Evolutionary conservation across 1,139 yeast species (phyloP), one percentile per base, ranked within the genome.

Genomic region (Sugiyamaella xylanicola): DNA sequence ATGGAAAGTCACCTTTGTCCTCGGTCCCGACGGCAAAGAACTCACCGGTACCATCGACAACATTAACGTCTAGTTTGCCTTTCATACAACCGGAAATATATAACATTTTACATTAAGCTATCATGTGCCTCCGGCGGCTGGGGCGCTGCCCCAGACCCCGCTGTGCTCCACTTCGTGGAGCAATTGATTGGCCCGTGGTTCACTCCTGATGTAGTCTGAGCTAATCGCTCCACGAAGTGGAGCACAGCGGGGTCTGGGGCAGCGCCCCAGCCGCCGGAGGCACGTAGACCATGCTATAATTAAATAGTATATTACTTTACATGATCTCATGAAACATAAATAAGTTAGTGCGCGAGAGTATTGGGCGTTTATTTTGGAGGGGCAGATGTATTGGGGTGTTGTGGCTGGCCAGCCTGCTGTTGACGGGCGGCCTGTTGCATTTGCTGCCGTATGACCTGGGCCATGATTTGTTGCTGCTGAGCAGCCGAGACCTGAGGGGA

Each of bases 1-100:
- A 69, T 92, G 95, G 95, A 89, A 87, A 69, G 80, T 83, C 29
- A 81, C 82, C 58, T 91, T 84, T 67, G 66, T 66, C 15, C 66
- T 78, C 5, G 80, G 79, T 53, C 61, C 64, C 32, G 45, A 44
- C 39, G 51, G 54, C 20, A 55, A 52, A 15, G 62, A 60, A 29
- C 57, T 56, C 41, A 63, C 61, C 29, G 69, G 67, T 9, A 62
- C 61, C n/a, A 59, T 64, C 16, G 66, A 73, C 39, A 54, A 55
- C 44, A 66, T 77, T 25, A 42, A 44, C n/a, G 42, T 55, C 35
- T 55, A 48, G 20, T 2, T n/a, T n/a, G n/a, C n/a, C n/a, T n/a
- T n/a, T n/a, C n/a, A n/a, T n/a, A n/a, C n/a, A n/a, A n/a, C n/a
- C n/a, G 29, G 8, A 5, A 9, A 25, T 5, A 25, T 25, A 25